Conservation (phyloP, 1,139 yeast genomes). For the Ashbya aceris region DNA sequence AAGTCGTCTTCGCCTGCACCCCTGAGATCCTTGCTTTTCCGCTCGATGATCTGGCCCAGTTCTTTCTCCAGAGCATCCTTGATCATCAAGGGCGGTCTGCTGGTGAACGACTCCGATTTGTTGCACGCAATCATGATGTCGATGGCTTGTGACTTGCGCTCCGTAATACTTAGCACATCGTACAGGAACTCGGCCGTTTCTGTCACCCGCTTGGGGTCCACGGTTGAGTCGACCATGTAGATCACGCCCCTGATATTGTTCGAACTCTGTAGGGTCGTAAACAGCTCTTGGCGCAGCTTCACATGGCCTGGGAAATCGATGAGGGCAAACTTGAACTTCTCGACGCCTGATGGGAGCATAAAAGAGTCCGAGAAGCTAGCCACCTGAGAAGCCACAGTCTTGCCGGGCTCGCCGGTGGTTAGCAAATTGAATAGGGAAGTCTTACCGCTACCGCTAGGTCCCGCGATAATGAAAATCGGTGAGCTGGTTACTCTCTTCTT, state of each 20-base stretch:
- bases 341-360: slow-evolving; percentile 30
- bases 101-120: slow-evolving; percentile 74
- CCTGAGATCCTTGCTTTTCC: slow-evolving; percentile 21
- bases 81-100: slow-evolving; percentile 60
- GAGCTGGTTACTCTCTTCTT: slow-evolving; percentile 25
- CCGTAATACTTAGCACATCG: slow-evolving; percentile 48
- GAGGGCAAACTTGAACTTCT: slow-evolving; percentile 33
- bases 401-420: slow-evolving; percentile 15
- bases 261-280: slow-evolving; percentile 39
- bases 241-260: slow-evolving; percentile 49
- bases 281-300: slow-evolving; percentile 49
- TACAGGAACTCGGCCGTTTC: slow-evolving; percentile 47
- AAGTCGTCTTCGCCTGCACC: slow-evolving; percentile 52
- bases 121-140: slow-evolving; percentile 73
- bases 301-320: slow-evolving; percentile 83
- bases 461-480: slow-evolving; percentile 63
- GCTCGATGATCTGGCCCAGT: slow-evolving; percentile 36
- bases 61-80: slow-evolving; percentile 52
- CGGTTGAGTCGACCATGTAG: slow-evolving; percentile 59
- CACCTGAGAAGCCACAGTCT: slow-evolving; percentile 26
- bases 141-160: slow-evolving; percentile 49
- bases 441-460: slow-evolving; percentile 69
- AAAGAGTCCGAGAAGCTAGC: slow-evolving; percentile 33
- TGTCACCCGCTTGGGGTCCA: slow-evolving; percentile 36
- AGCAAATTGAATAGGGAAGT: slow-evolving; percentile 47